Base-by-base conservation (phyloP, 176 grass and related monocot species). In the Stipa capillata region DNA sequence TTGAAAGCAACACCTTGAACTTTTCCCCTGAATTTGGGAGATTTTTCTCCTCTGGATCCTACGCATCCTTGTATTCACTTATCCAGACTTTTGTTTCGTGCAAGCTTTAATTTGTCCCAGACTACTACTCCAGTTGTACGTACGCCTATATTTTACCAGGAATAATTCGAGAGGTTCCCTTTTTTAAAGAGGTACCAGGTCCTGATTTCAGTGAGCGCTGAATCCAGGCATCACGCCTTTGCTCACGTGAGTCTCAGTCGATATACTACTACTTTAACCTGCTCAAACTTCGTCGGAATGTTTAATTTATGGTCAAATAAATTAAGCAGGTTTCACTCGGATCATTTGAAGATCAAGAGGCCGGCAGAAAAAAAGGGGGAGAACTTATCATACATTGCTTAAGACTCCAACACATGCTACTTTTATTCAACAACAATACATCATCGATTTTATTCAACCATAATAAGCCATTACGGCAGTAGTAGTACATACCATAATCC, bases 1-100 rank as follows among this genome's bases (percentile, higher is more conserved):
- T 31, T 23, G 74, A 84, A 83, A 83, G 80, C 80, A 58, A 74
- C 72, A 39, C 21, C 28, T 35, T 49, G 14, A 59, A 14, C 35
- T 21, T 62, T 42, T 61, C 65, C 25, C 73, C 17, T n/a, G n/a
- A n/a, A n/a, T n/a, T n/a, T n/a, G n/a, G n/a, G n/a, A n/a, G n/a
- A n/a, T n/a, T n/a, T n/a, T n/a, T n/a, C n/a, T n/a, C n/a, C n/a
- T 36, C 16, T 27, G 52, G 61, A 61, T 71, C 74, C n/a, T 47
- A 39, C 25, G 5, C 1, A 9, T n/a, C 42, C 48, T 18, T 77
- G 31, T 69, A 29, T 18, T 39, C 10, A 3, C 9, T 35, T 35
- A 84, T 36, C 20, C 33, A 43, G 24, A 47, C n/a, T 15, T 69
- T 15, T 3, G 2, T 40, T 58, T 58, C 27, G 27, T 59, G 34